Percentiles rank a stretch among this genome's conserved stretches.
phyloP scores from a whole-genome alignment of 2,329 filamentous ascomycete species.

The Tetracladium maxilliforme region DNA sequence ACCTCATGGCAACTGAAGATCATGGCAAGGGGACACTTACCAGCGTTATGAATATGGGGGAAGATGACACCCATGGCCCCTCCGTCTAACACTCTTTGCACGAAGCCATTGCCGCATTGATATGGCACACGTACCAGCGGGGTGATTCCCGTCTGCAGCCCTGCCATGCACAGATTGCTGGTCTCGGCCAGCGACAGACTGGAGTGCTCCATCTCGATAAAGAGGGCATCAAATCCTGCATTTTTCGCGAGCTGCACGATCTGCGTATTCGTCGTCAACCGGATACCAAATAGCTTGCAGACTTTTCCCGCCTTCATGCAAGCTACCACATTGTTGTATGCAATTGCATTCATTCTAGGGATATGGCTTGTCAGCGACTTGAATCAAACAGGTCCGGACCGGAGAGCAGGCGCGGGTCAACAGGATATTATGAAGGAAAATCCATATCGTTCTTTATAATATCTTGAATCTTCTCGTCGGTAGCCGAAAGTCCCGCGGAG shows the following conservation, averaged over 20 bases:
- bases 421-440: no score
- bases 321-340: no score
- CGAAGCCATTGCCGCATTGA: conserved; percentile 15
- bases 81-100: conserved; percentile 15
- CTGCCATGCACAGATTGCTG: conserved; percentile 13
- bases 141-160: conserved; percentile 12
- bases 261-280: conserved; percentile 11
- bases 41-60: conserved; percentile 11
- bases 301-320: no score
- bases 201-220: conserved; percentile 23
- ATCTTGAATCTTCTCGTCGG: no score
- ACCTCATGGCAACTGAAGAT: no score
- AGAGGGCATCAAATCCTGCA: conserved; percentile 18
- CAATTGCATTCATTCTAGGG: no score
- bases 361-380: no score
- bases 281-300: conserved; percentile 8
- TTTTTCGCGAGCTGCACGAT: conserved; percentile 18
- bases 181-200: conserved; percentile 15
- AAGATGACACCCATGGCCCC: conserved; percentile 15
- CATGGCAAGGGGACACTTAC: conserved; percentile 5
- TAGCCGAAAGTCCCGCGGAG: no score
- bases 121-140: conserved; percentile 16
- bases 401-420: no score
- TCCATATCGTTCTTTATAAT: no score
- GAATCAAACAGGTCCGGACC: no score